These are phyloP conservation scores for Penicillium sclerotiorum DNA, from an alignment of 2,329 filamentous ascomycete species.

Conservation along the genomic window DNA sequence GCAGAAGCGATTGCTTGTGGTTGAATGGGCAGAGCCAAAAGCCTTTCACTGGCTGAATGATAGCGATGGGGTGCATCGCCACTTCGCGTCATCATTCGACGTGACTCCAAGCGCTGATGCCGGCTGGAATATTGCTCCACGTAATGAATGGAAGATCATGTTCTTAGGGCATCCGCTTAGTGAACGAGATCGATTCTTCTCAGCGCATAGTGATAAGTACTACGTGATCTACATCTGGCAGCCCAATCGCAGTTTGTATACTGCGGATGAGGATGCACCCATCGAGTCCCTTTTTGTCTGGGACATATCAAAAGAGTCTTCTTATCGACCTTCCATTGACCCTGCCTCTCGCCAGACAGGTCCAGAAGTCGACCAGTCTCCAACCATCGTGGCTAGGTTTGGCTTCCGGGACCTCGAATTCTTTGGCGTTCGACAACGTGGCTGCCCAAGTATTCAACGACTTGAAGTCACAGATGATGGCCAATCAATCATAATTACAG, in stretches of 20 bases:
- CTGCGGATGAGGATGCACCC: conserved; percentile 57
- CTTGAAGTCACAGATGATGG: conserved; percentile 55
- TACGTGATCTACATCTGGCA: conserved; percentile 67
- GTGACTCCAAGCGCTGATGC: conserved; percentile 33
- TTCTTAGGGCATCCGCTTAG: conserved; percentile 59
- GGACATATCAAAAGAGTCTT: conserved; percentile 57
- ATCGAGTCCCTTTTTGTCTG: conserved; percentile 62
- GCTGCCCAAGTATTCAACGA: conserved; percentile 53
- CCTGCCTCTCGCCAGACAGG: conserved; percentile 41
- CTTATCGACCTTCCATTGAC: conserved; percentile 56
- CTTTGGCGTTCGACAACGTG: conserved; percentile 57
- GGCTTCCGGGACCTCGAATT: conserved; percentile 56
- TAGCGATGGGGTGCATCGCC: conserved; percentile 55
- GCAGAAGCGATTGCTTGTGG: conserved; percentile 56
- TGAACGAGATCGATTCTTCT: conserved; percentile 64
- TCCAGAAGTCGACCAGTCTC: conserved; percentile 39
- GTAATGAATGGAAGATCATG: conserved; percentile 64
- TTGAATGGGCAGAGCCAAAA: conserved; percentile 64
- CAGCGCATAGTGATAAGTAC: conserved; percentile 60
- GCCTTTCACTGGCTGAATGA: conserved; percentile 57
- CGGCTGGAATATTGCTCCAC: conserved; percentile 52
- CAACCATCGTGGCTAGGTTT: conserved; percentile 54
- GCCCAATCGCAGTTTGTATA: conserved; percentile 58
- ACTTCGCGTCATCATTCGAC: conserved; percentile 64
- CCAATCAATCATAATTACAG: conserved; percentile 55